phyloP scores from a whole-genome alignment of 2,329 filamentous ascomycete species.

The Calycina marina region DNA sequence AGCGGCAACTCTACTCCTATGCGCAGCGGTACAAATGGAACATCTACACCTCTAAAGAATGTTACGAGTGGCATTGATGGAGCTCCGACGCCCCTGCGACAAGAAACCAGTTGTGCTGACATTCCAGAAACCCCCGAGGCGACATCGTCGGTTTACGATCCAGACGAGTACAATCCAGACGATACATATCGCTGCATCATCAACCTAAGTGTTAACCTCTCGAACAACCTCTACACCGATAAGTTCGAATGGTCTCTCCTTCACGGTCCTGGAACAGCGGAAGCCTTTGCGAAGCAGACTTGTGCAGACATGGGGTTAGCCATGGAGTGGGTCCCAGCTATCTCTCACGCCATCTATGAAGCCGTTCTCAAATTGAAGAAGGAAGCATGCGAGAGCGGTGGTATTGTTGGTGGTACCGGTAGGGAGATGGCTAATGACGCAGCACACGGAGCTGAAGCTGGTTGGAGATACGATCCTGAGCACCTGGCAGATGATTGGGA shows the following conservation, averaged over 20 bases:
- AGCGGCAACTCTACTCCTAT: slow-evolving; percentile 44
- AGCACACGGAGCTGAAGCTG: slow-evolving; percentile 65
- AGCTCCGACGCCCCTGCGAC: not conserved
- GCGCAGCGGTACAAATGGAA: slow-evolving; percentile 32
- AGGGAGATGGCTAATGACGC: slow-evolving; percentile 79
- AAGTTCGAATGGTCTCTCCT: slow-evolving; percentile 96
- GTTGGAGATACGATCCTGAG: slow-evolving; percentile 92
- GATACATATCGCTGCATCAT: slow-evolving; percentile 93
- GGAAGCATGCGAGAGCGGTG: slow-evolving; percentile 85
- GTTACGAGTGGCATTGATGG: slow-evolving; percentile 27
- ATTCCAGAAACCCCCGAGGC: slow-evolving; percentile 54
- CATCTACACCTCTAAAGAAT: slow-evolving; percentile 32
- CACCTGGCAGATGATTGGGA: slow-evolving; percentile 76
- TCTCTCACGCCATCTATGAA: slow-evolving; percentile 95
- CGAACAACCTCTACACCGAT: slow-evolving; percentile 85
- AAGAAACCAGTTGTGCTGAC: not conserved
- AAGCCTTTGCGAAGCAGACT: slow-evolving; percentile 82
- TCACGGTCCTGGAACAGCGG: slow-evolving; percentile 80
- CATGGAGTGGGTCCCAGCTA: slow-evolving; percentile 86
- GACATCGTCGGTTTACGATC: slow-evolving; percentile 45
- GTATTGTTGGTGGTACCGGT: slow-evolving; percentile 61
- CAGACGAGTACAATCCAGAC: slow-evolving; percentile 72
- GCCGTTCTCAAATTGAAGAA: slow-evolving; percentile 87
- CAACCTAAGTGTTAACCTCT: slow-evolving; percentile 77
- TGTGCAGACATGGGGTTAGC: slow-evolving; percentile 81